phyloP scores from a whole-genome alignment of 2,329 filamentous ascomycete species.

The Cercospora berteroae region DNA sequence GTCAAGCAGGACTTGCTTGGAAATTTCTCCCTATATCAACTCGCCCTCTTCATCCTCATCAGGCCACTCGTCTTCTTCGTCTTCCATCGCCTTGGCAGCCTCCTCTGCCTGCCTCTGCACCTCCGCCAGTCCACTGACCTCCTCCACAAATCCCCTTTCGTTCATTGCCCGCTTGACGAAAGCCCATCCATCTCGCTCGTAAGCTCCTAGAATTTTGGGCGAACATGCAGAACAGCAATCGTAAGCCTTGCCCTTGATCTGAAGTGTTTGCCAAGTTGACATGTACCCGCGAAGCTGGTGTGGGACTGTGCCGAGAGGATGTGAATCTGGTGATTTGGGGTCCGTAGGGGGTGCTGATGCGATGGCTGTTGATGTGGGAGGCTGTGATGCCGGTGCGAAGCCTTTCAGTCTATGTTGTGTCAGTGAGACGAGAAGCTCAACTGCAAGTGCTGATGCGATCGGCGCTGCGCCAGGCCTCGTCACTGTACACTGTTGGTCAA shows the following conservation, averaged over 20 bases:
- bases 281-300: slow-evolving; percentile 80
- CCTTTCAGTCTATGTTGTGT: slow-evolving; percentile 63
- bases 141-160: slow-evolving; percentile 74
- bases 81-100: slow-evolving; percentile 55
- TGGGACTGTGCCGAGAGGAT: slow-evolving; percentile 68
- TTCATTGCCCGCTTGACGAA: slow-evolving; percentile 73
- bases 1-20: not conserved
- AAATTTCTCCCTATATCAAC: slow-evolving; percentile 13
- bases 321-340: slow-evolving; percentile 30
- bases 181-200: slow-evolving; percentile 67
- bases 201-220: slow-evolving; percentile 65
- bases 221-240: slow-evolving; percentile 81
- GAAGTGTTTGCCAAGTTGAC: slow-evolving; percentile 69
- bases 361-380: slow-evolving; percentile 29
- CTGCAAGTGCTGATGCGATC: slow-evolving; percentile 85
- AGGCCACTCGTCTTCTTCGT: slow-evolving; percentile 59
- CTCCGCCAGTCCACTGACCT: slow-evolving; percentile 71
- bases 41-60: slow-evolving; percentile 54
- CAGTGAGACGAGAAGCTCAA: slow-evolving; percentile 83
- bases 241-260: slow-evolving; percentile 72
- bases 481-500: slow-evolving; percentile 97
- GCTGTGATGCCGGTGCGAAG: slow-evolving; percentile 40
- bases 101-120: slow-evolving; percentile 55
- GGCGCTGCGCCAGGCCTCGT: slow-evolving; percentile 89
- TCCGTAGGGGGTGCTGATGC: slow-evolving; percentile 37